Percentiles rank a stretch among this genome's conserved stretches.
Conservation (phyloP, 441 rosid species). For the Eutrema salsugineum region DNA sequence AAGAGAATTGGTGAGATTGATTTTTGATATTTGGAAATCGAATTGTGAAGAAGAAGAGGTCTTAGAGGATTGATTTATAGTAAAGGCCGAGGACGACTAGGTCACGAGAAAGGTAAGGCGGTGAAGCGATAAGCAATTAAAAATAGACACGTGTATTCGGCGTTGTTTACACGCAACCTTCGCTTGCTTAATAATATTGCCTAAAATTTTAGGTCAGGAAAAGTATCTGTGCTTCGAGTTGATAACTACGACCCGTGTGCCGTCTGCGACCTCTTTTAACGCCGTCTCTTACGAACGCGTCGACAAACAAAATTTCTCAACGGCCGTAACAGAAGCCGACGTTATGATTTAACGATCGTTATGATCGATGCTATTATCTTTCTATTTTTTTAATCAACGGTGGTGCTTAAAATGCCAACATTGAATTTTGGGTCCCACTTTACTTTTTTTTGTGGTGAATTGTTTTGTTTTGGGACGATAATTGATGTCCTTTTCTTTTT, state of each 20-base stretch:
- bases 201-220: constrained; percentile 1
- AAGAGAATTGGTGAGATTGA: not conserved
- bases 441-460: too few species aligned
- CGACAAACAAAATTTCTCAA: constrained; percentile 6
- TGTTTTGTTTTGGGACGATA: too few species aligned
- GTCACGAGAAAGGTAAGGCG: constrained; percentile 22
- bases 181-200: not conserved
- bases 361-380: not conserved
- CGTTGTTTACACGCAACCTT: constrained; percentile 22
- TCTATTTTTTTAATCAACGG: not conserved
- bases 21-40: not conserved
- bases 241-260: constrained; percentile 25
- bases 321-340: constrained; percentile 1
- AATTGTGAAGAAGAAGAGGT: constrained; percentile 7
- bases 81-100: not conserved
- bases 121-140: not conserved
- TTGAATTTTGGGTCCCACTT: not conserved
- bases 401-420: constrained; percentile 1
- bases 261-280: not conserved
- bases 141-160: constrained; percentile 1
- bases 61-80: constrained; percentile 23
- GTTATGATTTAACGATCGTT: not conserved
- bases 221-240: constrained; percentile 23
- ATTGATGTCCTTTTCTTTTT: not conserved
- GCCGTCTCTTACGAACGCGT: not conserved